Percentiles rank a stretch among this genome's conserved stretches.
phyloP scores from a whole-genome alignment of 495 filamentous ascomycete species.

The Neurospora discreta region DNA sequence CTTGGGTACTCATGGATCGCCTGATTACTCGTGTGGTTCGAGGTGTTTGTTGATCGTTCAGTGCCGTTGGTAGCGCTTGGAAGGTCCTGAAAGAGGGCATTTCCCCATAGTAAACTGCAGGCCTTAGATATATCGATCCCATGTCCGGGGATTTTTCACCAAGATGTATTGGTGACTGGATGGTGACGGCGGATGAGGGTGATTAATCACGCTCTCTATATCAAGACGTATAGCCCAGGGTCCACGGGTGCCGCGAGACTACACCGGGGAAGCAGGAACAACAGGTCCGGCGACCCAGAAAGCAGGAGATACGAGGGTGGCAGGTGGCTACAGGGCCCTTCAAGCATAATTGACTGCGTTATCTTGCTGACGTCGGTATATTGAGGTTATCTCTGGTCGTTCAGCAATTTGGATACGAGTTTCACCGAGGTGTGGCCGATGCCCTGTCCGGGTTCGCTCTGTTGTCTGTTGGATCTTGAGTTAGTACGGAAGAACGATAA shows the following conservation, averaged over 20 bases:
- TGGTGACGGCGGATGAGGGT: slow-evolving; percentile 1
- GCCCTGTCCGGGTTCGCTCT: not conserved
- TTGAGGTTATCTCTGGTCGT: not conserved
- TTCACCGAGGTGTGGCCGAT: not conserved
- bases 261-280: slow-evolving; percentile 9
- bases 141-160: not conserved
- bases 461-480: not conserved
- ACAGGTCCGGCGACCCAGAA: slow-evolving; percentile 1
- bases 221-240: not conserved
- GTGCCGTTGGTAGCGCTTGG: not conserved
- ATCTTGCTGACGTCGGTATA: not conserved
- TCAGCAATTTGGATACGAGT: not conserved
- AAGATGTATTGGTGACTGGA: not conserved
- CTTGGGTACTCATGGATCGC: not conserved
- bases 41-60: not conserved
- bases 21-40: not conserved
- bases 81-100: not conserved
- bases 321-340: not conserved
- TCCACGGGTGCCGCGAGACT: slow-evolving; percentile 1
- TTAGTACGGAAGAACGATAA: not conserved
- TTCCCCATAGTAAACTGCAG: not conserved
- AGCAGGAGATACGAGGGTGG: not conserved
- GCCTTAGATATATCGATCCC: not conserved
- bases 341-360: not conserved
- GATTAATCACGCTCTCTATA: not conserved